Percentiles rank a stretch among this genome's conserved stretches.
Conservation (phyloP, 2,329 filamentous ascomycete species). For the Zasmidium angulare region DNA sequence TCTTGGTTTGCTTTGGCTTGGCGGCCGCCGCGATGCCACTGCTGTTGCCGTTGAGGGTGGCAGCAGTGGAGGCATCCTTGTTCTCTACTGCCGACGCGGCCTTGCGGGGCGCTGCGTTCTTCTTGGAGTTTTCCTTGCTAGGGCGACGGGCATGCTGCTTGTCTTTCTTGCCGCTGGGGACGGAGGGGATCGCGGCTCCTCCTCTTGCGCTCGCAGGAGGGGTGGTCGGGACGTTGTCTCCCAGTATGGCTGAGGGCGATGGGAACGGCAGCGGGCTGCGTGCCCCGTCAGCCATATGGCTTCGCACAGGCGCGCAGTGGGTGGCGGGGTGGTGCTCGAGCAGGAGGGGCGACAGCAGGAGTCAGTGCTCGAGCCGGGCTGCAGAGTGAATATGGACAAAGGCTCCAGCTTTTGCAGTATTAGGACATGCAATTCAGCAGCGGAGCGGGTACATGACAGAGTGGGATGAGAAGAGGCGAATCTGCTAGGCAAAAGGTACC, state of each 20-base stretch:
- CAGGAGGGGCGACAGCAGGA: background rate
- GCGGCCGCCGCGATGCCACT: conserved; percentile 36
- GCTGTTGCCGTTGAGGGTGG: conserved; percentile 25
- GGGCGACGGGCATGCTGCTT: conserved; percentile 31
- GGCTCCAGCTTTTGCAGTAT: background rate
- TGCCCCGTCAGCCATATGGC: conserved; percentile 48
- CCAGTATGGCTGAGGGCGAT: conserved; percentile 57
- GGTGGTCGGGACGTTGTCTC: conserved; percentile 24
- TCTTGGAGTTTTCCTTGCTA: conserved; percentile 26
- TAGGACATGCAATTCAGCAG: conserved; percentile 1
- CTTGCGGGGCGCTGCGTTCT: conserved; percentile 22
- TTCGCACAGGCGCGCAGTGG: background rate
- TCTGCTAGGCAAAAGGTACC: too few relatives aligned
- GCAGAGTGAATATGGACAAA: background rate
- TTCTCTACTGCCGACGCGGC: conserved; percentile 13
- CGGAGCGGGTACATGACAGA: background rate
- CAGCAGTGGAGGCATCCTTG: conserved; percentile 16
- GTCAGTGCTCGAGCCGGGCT: background rate
- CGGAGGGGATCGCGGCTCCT: background rate
- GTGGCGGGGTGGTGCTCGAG: background rate
- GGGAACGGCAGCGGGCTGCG: conserved; percentile 54
- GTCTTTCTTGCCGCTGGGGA: conserved; percentile 27
- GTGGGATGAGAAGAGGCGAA: background rate
- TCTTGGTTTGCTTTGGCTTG: conserved; percentile 73
- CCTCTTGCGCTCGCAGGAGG: conserved; percentile 19